Conservation (phyloP, 1,284 basidiomycete genomes). For the Neolentinus lepideus region DNA sequence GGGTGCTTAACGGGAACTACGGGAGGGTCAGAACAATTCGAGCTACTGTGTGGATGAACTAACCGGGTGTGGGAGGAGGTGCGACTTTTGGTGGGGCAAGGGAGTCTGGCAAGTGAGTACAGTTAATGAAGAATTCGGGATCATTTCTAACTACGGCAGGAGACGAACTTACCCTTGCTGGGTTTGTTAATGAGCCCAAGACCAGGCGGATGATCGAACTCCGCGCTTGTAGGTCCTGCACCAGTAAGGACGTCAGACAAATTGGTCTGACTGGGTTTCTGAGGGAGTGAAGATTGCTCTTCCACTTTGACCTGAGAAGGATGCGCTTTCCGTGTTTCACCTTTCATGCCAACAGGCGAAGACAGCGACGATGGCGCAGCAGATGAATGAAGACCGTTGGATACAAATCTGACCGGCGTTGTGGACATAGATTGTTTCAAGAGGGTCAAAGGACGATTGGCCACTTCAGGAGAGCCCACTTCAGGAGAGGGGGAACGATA, state of each 20-base stretch:
- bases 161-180: background rate
- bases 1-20: conserved; percentile 7
- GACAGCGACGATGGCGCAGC: conserved; percentile 2
- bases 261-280: background rate
- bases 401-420: background rate
- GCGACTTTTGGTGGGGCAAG: background rate
- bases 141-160: background rate
- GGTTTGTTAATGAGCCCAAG: background rate
- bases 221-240: background rate
- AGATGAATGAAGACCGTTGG: background rate
- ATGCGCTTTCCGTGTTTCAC: background rate
- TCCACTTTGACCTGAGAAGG: background rate
- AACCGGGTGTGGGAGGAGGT: background rate
- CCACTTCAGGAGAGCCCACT: conserved; percentile 16
- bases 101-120: no score
- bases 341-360: background rate
- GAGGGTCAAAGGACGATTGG: background rate
- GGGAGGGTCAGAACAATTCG: background rate
- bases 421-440: background rate
- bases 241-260: background rate
- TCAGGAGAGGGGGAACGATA: conserved; percentile 30
- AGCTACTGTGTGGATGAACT: background rate
- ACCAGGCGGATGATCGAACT: background rate
- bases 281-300: background rate
- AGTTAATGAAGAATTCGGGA: no score